These are phyloP conservation scores for Xylaria nigripes DNA, from an alignment of 495 filamentous ascomycete species.

Conservation along the genomic window DNA sequence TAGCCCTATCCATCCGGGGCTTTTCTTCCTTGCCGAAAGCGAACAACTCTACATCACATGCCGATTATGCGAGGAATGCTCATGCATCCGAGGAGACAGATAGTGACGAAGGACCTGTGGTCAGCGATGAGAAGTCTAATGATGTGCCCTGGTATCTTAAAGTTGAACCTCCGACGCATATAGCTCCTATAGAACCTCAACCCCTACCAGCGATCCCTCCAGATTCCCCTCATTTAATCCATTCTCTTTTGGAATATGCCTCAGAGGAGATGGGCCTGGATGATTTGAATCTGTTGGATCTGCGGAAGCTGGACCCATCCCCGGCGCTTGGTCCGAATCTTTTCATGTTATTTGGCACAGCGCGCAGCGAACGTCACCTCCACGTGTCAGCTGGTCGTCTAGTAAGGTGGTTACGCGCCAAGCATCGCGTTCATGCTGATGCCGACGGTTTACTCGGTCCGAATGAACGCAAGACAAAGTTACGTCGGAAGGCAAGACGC, in stretches of 20 bases:
- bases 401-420: conserved; percentile 73
- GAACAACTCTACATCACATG: neutral
- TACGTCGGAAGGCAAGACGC: conserved; percentile 69
- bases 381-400: conserved; percentile 86
- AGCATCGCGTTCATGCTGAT: conserved; percentile 59
- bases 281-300: conserved; percentile 65
- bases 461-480: conserved; percentile 82
- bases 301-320: conserved; percentile 75
- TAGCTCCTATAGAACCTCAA: conserved; percentile 50
- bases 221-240: conserved; percentile 62
- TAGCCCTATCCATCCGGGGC: conserved; percentile 8
- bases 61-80: neutral
- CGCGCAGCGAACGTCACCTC: conserved; percentile 85
- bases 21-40: conserved; percentile 17
- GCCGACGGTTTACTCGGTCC: conserved; percentile 85
- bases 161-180: conserved; percentile 48
- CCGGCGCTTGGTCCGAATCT: conserved; percentile 79
- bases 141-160: conserved; percentile 78
- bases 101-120: neutral
- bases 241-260: conserved; percentile 64
- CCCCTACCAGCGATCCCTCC: conserved; percentile 69
- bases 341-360: conserved; percentile 89
- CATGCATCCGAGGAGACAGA: conserved; percentile 4
- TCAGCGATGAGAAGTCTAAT: neutral
- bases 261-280: conserved; percentile 79